Conservation (phyloP, 768 basidiomycete genomes). For the Mycena floridula region DNA sequence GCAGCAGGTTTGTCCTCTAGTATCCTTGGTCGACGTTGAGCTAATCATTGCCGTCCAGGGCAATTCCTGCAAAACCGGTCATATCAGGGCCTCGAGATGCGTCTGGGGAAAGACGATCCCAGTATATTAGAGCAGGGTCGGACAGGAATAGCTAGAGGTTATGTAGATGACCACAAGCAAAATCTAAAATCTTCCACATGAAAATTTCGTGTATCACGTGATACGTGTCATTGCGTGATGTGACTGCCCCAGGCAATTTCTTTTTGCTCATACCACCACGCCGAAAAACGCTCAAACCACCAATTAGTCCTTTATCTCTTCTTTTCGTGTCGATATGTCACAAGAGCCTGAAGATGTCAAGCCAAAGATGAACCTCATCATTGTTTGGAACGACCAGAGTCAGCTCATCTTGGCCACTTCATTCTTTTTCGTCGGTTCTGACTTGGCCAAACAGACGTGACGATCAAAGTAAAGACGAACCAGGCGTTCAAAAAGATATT, state of each 20-base stretch:
- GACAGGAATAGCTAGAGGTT: conserved; percentile 85
- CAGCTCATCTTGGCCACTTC: conserved; percentile 14
- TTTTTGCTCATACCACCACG: no score
- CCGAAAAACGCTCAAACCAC: no score
- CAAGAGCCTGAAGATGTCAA: conserved; percentile 40
- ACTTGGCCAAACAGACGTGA: conserved; percentile 38
- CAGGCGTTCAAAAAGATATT: conserved; percentile 66
- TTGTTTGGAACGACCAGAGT: conserved; percentile 53
- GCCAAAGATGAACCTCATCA: conserved; percentile 61
- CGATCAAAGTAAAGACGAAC: conserved; percentile 59
- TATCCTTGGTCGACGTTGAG: conserved; percentile 4
- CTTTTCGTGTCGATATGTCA: background rate
- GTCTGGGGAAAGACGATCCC: conserved; percentile 73
- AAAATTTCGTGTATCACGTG: no score
- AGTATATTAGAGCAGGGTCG: conserved; percentile 83
- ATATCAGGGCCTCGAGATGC: conserved; percentile 77
- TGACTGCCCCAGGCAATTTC: no score
- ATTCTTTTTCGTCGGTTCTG: background rate
- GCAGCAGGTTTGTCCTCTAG: conserved; percentile 53
- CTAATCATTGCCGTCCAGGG: conserved; percentile 28
- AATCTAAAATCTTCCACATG: no score
- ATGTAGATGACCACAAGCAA: conserved; percentile 71
- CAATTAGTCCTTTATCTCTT: no score
- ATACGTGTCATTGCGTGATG: no score
- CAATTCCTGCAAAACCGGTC: conserved; percentile 68